Evolutionary conservation across 2,329 filamentous ascomycete species (phyloP), one percentile per base, ranked within the genome.

Genomic region (Aspergillus piperis): DNA sequence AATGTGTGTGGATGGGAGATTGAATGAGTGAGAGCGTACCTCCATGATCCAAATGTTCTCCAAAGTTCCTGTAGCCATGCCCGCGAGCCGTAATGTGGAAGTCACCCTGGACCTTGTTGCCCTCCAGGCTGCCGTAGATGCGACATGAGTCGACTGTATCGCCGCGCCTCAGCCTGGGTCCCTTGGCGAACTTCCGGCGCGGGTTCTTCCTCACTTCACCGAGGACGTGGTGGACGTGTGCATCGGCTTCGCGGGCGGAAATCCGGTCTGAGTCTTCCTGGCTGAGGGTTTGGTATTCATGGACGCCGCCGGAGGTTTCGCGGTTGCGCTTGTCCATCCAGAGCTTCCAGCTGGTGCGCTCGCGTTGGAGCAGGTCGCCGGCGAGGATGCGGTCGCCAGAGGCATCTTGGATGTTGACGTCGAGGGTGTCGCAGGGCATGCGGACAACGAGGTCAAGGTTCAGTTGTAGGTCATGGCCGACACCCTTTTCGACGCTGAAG

Each of bases 71-170:
- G 77, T 99, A 99, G n/a, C 95, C 95, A 76, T 98, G 94, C 0
- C 95, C 95, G 63, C 92, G 82, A 3, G 95, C 95, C 1, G 95
- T 99, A 71, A 99, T 95, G 75, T 99, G 95, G 73, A 99, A 98
- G 76, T 99, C 94, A 3, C 94, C 95, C 78, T 97, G 94, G 48
- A 99, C 95, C 80, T 96, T 96, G 78, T 99, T 99, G 67, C 96
- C 85, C 67, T 96, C 90, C 75, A 99, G 77, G 70, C 87, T 96
- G 36, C 95, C 95, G 75, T 87, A 99, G 64, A 99, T 87, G 51
- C 95, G 87, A 76, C 95, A 99, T 63, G 90, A 90, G 75, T 96
- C 90, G 15, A 83, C 77, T 21, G 80, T 79, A 73, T 83, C 83
- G 17, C 78, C 70, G 25, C 82, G 77, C 55, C 79, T 78, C 58